Evolutionary conservation across 768 basidiomycete genomes (phyloP).

Genomic region (Naganishia friedmannii): DNA sequence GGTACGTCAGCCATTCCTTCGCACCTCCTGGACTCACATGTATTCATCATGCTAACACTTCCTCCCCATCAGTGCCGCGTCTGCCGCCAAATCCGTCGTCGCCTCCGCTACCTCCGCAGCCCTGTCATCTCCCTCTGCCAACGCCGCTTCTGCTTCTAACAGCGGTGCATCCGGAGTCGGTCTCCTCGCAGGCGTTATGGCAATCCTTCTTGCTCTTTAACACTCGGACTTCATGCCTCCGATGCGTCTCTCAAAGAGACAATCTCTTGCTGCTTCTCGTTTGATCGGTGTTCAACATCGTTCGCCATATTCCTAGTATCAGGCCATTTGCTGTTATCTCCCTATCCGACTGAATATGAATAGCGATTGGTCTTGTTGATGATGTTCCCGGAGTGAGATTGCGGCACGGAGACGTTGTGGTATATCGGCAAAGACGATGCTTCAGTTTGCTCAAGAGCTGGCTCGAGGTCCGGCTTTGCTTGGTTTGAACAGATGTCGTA

Average conservation of each 20-base stretch:
- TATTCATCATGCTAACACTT: background rate
- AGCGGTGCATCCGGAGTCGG: background rate
- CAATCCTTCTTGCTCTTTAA: background rate
- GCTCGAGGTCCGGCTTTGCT: too few relatives aligned
- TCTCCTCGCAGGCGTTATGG: background rate
- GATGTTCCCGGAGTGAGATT: background rate
- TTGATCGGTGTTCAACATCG: background rate
- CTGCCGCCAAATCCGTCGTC: background rate
- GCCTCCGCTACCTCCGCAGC: background rate
- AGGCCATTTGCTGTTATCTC: background rate
- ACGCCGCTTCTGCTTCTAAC: background rate
- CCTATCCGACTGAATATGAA: background rate
- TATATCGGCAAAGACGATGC: too few relatives aligned
- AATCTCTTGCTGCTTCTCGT: too few relatives aligned
- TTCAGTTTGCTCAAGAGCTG: too few relatives aligned
- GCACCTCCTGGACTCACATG: background rate
- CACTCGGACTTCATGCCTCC: background rate
- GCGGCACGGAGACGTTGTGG: too few relatives aligned
- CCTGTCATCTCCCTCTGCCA: background rate
- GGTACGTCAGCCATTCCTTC: background rate
- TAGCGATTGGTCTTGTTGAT: background rate
- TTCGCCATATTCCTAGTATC: background rate
- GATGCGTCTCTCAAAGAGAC: background rate
- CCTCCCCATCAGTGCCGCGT: background rate
- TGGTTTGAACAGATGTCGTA: too few relatives aligned